Percentiles rank a stretch among this genome's conserved stretches.
phyloP scores from a whole-genome alignment of 1,139 yeast genomes.

The Petasospora fabianii region DNA sequence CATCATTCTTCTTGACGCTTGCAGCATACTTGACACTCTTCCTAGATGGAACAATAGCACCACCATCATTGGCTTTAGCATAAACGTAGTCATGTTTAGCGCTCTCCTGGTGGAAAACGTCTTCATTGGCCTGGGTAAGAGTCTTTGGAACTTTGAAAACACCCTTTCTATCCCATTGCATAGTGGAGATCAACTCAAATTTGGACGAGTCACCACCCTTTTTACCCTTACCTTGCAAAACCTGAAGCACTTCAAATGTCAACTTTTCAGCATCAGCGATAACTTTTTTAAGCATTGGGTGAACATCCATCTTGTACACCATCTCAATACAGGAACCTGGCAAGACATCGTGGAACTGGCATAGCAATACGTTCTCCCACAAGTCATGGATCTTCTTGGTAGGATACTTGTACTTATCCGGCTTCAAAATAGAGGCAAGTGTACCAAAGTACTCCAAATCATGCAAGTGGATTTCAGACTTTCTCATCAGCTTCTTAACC shows the following conservation, averaged over 20 bases:
- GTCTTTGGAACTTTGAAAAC: constrained; percentile 39
- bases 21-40: constrained; percentile 42
- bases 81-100: constrained; percentile 22
- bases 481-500: constrained; percentile 76
- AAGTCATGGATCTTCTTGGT: constrained; percentile 56
- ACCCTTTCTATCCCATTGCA: constrained; percentile 67
- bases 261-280: constrained; percentile 51
- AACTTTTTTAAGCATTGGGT: constrained; percentile 65
- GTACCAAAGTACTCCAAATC: constrained; percentile 85
- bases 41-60: constrained; percentile 14
- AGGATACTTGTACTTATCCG: constrained; percentile 63
- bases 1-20: constrained; percentile 37
- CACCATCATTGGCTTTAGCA: constrained; percentile 8
- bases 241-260: constrained; percentile 47
- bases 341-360: constrained; percentile 94
- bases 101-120: constrained; percentile 10
- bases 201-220: constrained; percentile 10
- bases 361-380: constrained; percentile 86
- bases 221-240: constrained; percentile 28
- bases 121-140: constrained; percentile 1
- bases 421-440: constrained; percentile 54
- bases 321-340: constrained; percentile 96
- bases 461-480: constrained; percentile 73
- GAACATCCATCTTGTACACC: constrained; percentile 91
- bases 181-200: constrained; percentile 47